Base-by-base conservation (phyloP, 257 asterid species). In the Solanum boliviense region DNA sequence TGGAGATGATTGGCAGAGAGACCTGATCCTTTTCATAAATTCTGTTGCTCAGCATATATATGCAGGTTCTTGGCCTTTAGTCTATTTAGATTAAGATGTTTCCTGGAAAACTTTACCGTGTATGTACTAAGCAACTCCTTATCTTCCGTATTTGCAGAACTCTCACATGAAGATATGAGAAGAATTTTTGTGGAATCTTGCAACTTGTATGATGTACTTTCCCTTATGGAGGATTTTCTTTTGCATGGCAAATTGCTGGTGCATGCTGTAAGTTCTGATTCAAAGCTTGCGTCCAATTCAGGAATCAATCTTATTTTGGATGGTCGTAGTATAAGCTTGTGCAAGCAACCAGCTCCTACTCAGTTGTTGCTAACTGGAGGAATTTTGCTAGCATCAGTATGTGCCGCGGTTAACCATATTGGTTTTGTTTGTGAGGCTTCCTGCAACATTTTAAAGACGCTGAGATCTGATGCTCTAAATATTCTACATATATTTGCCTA, bases 381-480 rank as follows among this genome's bases (percentile, higher is more conserved):
- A 11, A 89, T 92, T 88, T 79, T 97, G 35, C 90, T 97, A 76
- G 98, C 98, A 65, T 93, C 95, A 46, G 67, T 97, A 72, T 96
- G 98, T 91, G 88, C 89, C 7, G 94, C 96, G n/a, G 81, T 93
- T 87, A 94, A 92, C 90, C 93, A 92, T 67, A 86, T 95, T 89
- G 96, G 96, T 88, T 93, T 94, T 88, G 83, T 96, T 89, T 94
- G 98, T 91, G 99, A 95, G 93, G 90, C 91, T 58, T 96, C 99
- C 36, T 92, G 91, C 93, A 92, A 91, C 91, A 91, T 96, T 86
- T 81, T 97, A 78, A 88, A 91, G 84, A 87, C 84, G 88, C 92
- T 78, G 89, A 91, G 86, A 79, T 90, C 87, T 71, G 91, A 93
- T 75, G 88, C 88, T 89, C 89, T 96, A 86, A 92, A 92, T 83